These are phyloP conservation scores for Fusarium humuli DNA, from an alignment of 2,329 filamentous ascomycete species.

Conservation along the genomic window DNA sequence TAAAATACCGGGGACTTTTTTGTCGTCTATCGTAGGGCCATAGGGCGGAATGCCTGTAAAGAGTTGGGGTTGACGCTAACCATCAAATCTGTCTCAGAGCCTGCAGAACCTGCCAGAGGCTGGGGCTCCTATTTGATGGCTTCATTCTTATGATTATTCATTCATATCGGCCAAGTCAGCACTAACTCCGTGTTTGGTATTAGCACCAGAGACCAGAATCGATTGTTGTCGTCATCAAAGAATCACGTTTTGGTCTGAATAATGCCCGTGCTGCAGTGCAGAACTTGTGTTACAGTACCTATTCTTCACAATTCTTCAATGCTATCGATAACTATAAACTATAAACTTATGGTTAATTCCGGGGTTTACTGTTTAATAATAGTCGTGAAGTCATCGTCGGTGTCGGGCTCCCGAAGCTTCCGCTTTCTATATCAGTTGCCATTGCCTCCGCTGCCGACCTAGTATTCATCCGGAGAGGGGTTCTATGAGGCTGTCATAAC, in stretches of 20 bases:
- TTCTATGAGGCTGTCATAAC: background rate
- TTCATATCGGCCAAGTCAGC: conserved; percentile 26
- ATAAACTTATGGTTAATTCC: conserved; percentile 14
- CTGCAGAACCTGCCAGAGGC: background rate
- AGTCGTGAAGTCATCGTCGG: background rate
- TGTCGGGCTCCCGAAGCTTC: conserved; percentile 17
- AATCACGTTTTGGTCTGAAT: conserved; percentile 8
- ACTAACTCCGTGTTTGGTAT: conserved; percentile 26
- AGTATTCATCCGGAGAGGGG: conserved; percentile 4
- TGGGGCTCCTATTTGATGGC: conserved; percentile 9
- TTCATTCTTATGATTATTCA: conserved; percentile 24
- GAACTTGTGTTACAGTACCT: background rate
- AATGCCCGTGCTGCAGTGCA: conserved; percentile 1
- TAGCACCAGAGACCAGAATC: conserved; percentile 6
- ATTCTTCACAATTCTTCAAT: background rate
- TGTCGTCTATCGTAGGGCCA: conserved; percentile 9
- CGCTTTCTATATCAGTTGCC: background rate
- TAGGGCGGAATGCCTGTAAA: conserved; percentile 2
- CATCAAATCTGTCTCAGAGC: background rate
- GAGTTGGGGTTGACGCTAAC: conserved; percentile 7
- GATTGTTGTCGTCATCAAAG: conserved; percentile 34
- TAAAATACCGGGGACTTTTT: conserved; percentile 22
- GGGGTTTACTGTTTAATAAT: too few species aligned
- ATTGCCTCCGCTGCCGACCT: background rate
- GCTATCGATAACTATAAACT: conserved; percentile 24